Percentiles rank a stretch among this genome's conserved stretches.
Conservation (phyloP, 805 yeast genomes). For the Candida maesae region DNA sequence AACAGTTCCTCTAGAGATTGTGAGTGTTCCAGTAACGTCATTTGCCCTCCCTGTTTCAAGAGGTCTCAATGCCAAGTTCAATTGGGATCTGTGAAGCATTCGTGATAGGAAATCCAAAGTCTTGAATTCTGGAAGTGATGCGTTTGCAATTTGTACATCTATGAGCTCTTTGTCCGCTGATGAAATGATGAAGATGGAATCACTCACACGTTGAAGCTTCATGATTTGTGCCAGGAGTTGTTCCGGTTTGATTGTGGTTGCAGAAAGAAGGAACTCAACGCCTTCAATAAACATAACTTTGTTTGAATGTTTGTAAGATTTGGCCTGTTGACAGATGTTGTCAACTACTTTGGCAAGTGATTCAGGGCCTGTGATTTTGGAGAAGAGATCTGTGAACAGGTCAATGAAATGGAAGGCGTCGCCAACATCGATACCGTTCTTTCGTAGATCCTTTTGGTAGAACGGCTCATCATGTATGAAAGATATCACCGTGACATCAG, state of each 20-base stretch:
- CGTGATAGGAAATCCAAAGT: slow-evolving; percentile 45
- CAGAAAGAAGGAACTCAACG: slow-evolving; percentile 42
- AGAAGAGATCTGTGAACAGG: slow-evolving; percentile 43
- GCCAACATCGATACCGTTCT: slow-evolving; percentile 37
- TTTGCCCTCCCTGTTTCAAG: slow-evolving; percentile 76
- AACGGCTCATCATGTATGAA: slow-evolving; percentile 31
- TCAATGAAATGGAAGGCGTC: slow-evolving; percentile 40
- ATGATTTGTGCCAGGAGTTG: slow-evolving; percentile 34
- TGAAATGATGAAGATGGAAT: slow-evolving; percentile 35
- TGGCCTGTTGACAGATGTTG: slow-evolving; percentile 7
- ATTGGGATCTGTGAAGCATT: slow-evolving; percentile 45
- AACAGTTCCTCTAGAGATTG: slow-evolving; percentile 49
- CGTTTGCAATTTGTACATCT: slow-evolving; percentile 28
- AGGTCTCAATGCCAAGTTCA: slow-evolving; percentile 59
- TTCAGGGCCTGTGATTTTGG: slow-evolving; percentile 28
- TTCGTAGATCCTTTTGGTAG: slow-evolving; percentile 34
- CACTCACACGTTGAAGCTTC: slow-evolving; percentile 31
- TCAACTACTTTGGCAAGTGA: slow-evolving; percentile 15
- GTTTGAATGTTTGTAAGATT: slow-evolving; percentile 1
- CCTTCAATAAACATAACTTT: slow-evolving; percentile 41
- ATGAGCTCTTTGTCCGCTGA: slow-evolving; percentile 39
- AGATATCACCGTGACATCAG: slow-evolving; percentile 33
- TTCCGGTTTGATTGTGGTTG: slow-evolving; percentile 37
- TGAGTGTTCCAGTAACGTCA: slow-evolving; percentile 73
- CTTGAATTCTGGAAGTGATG: slow-evolving; percentile 34